A percentile compares a stretch with the other conserved stretches of the same genome.
Conservation (phyloP, 768 basidiomycete genomes). For the Mycena maculata region DNA sequence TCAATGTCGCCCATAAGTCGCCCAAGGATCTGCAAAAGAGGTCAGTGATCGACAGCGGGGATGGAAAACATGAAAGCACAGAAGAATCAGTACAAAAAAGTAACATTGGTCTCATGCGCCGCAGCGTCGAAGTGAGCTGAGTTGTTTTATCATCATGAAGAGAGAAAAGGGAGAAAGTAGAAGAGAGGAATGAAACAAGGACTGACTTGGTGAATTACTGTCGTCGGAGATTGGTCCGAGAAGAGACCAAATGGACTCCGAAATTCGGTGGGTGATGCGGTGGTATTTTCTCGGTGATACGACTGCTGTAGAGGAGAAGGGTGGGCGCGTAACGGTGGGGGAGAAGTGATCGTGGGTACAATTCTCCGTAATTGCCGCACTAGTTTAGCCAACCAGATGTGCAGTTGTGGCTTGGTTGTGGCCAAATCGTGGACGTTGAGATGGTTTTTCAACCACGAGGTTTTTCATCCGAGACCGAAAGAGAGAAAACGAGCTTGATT, state of each 20-base stretch:
- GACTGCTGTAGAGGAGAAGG: no score
- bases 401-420: no score
- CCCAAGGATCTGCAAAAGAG: neutral
- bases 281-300: no score
- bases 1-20: neutral
- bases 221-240: neutral
- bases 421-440: no score
- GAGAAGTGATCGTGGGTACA: no score
- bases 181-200: neutral
- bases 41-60: neutral
- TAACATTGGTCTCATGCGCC: constrained; percentile 19
- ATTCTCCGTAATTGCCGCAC: no score
- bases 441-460: no score
- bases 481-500: neutral
- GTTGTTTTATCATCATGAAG: constrained; percentile 16
- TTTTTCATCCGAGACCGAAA: no score
- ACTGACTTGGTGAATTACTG: constrained; percentile 6
- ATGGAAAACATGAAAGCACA: neutral
- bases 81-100: constrained; percentile 1
- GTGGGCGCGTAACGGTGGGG: no score
- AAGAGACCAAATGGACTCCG: neutral
- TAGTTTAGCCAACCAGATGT: no score
- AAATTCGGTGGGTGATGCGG: no score
- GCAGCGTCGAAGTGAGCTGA: constrained; percentile 27
- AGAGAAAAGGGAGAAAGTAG: neutral